A percentile compares a stretch with the other conserved stretches of the same genome.
phyloP scores from a whole-genome alignment of 306 rosid species.

The Erythrophleum fordii region DNA sequence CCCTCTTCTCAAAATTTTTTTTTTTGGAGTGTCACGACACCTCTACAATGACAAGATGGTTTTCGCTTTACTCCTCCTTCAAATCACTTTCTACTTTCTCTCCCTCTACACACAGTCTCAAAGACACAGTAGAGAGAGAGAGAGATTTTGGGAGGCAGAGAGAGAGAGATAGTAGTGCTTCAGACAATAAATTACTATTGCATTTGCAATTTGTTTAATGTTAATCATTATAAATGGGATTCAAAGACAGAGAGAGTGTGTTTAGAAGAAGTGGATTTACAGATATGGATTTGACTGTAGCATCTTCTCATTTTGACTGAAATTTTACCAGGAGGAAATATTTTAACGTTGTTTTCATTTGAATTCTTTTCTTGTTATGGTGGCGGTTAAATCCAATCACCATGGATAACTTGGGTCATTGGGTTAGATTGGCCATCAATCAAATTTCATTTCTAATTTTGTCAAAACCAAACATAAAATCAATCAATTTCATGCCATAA shows the following conservation, averaged over 20 bases:
- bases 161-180: not conserved
- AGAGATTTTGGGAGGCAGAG: not conserved
- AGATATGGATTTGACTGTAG: constrained; percentile 30
- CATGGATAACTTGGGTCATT: too few species aligned
- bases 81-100: constrained; percentile 47
- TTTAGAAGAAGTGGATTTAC: constrained; percentile 19
- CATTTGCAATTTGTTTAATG: constrained; percentile 22
- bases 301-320: not conserved
- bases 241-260: not conserved
- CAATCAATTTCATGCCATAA: not conserved
- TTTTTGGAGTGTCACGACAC: constrained; percentile 38
- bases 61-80: constrained; percentile 53
- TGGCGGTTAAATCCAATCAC: not conserved
- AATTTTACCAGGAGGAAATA: not conserved
- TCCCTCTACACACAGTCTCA: constrained; percentile 34
- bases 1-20: not conserved
- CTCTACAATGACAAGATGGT: constrained; percentile 54
- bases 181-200: constrained; percentile 40
- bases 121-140: constrained; percentile 47
- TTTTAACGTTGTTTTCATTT: not conserved
- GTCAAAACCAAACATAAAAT: not conserved
- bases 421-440: not conserved
- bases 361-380: not conserved
- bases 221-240: not conserved
- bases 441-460: not conserved